Percentiles rank a stretch among this genome's conserved stretches.
These are phyloP conservation scores for Camellia japonica DNA, from an alignment of 148 eudicot genomes.

Conservation along the genomic window DNA sequence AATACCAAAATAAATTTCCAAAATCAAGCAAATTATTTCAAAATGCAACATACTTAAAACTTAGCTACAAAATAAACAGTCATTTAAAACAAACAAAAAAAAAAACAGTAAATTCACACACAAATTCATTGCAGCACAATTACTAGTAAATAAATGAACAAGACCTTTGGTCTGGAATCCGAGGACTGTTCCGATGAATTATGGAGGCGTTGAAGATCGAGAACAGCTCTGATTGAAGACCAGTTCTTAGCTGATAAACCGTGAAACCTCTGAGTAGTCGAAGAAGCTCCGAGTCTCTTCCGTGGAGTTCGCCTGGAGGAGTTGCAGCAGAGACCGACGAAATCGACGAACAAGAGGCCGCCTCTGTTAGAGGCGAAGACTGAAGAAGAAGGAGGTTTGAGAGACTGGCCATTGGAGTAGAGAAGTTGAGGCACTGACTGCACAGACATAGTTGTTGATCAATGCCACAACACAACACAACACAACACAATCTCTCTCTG, in stretches of 20 bases:
- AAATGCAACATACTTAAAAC: not conserved
- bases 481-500: not conserved
- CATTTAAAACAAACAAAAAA: not conserved
- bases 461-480: not conserved
- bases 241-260: slow-evolving; percentile 9
- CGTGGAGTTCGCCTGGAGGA: slow-evolving; percentile 38
- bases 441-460: slow-evolving; percentile 46
- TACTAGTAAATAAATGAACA: not conserved
- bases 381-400: slow-evolving; percentile 15
- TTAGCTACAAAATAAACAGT: not conserved
- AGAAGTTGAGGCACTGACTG: slow-evolving; percentile 46
- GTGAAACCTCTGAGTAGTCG: slow-evolving; percentile 5
- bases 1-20: not conserved
- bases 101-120: not conserved
- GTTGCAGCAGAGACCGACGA: slow-evolving; percentile 47
- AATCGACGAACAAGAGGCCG: slow-evolving; percentile 54
- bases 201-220: slow-evolving; percentile 46
- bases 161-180: slow-evolving; percentile 33
- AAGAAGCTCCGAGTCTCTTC: slow-evolving; percentile 19
- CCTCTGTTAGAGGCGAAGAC: slow-evolving; percentile 38
- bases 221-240: slow-evolving; percentile 43
- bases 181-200: slow-evolving; percentile 24
- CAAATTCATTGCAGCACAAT: not conserved
- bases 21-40: not conserved
- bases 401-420: slow-evolving; percentile 29